A percentile compares a stretch with the other conserved stretches of the same genome.
These are phyloP conservation scores for Aegilops speltoides DNA, from an alignment of 176 grass and related monocot genomes.

Conservation along the genomic window DNA sequence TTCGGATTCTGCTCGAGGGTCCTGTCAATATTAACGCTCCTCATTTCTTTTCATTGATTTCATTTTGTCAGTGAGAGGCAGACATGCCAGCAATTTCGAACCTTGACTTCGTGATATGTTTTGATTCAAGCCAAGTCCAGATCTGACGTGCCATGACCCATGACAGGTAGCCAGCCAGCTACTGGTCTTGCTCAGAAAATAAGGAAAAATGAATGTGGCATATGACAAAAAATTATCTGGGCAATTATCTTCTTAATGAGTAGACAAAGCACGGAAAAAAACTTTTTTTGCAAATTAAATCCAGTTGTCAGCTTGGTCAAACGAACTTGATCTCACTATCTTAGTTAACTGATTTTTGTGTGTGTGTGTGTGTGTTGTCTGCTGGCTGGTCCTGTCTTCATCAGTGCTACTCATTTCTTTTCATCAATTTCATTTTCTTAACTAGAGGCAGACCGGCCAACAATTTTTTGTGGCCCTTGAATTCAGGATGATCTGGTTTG, in stretches of 20 bases:
- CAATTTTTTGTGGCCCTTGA: not conserved
- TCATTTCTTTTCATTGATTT: not conserved
- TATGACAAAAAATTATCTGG: too few species aligned
- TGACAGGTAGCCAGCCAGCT: not conserved
- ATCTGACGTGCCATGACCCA: not conserved
- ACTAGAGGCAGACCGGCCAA: not conserved
- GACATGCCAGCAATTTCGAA: too few species aligned
- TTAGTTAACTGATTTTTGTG: not conserved
- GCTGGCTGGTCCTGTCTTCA: too few species aligned
- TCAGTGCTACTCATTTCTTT: not conserved
- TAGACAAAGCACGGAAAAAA: too few species aligned
- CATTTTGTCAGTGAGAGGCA: not conserved
- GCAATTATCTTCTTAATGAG: too few species aligned
- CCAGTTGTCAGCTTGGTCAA: not conserved
- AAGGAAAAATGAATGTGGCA: not conserved
- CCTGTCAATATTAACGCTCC: not conserved
- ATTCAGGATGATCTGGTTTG: not conserved
- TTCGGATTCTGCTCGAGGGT: too few species aligned
- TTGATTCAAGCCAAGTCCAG: not conserved
- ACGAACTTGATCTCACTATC: not conserved
- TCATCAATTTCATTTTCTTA: not conserved
- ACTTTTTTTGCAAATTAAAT: not conserved
- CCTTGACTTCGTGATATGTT: not conserved
- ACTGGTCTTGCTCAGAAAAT: not conserved
- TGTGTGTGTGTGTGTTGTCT: not conserved